These are phyloP conservation scores for Annulohypoxylon maeteangense DNA, from an alignment of 495 filamentous ascomycete species.

Conservation along the genomic window DNA sequence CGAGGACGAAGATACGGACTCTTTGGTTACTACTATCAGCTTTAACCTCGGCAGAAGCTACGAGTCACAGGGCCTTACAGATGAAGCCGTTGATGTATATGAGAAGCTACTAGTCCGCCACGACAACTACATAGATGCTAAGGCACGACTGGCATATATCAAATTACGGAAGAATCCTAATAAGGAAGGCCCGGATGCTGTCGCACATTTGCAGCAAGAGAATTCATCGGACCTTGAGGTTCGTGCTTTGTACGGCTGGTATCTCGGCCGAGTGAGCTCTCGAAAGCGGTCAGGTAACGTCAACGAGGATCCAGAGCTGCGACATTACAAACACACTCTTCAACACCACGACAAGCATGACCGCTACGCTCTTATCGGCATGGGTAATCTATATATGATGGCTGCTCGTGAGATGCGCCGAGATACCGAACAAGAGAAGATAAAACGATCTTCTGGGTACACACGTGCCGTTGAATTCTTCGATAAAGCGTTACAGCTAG, in stretches of 20 bases:
- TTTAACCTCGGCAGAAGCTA: constrained; percentile 98
- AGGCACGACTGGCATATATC: constrained; percentile 87
- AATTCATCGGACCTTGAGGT: constrained; percentile 88
- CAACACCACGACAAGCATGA: constrained; percentile 97
- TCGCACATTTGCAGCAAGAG: constrained; percentile 81
- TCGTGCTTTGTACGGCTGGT: constrained; percentile 93
- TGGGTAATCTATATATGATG: constrained; percentile 91
- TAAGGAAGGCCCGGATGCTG: constrained; percentile 85
- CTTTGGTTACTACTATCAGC: constrained; percentile 90
- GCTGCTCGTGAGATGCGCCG: constrained; percentile 93
- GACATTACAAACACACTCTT: constrained; percentile 95
- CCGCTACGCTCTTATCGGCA: constrained; percentile 89
- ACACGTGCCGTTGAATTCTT: constrained; percentile 96
- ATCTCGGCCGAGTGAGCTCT: constrained; percentile 76
- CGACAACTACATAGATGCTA: constrained; percentile 89
- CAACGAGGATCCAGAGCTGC: constrained; percentile 87
- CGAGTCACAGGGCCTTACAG: constrained; percentile 80
- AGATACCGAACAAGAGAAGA: constrained; percentile 86
- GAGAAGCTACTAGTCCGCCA: constrained; percentile 84
- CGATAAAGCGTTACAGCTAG: constrained; percentile 93
- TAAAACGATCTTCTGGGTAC: constrained; percentile 87
- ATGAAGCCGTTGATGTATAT: constrained; percentile 88
- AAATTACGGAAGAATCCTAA: constrained; percentile 82
- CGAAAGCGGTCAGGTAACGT: constrained; percentile 83
- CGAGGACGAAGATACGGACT: constrained; percentile 80